Base-by-base conservation (phyloP, 1,284 basidiomycete species). In the Marasmius tenuissimus region DNA sequence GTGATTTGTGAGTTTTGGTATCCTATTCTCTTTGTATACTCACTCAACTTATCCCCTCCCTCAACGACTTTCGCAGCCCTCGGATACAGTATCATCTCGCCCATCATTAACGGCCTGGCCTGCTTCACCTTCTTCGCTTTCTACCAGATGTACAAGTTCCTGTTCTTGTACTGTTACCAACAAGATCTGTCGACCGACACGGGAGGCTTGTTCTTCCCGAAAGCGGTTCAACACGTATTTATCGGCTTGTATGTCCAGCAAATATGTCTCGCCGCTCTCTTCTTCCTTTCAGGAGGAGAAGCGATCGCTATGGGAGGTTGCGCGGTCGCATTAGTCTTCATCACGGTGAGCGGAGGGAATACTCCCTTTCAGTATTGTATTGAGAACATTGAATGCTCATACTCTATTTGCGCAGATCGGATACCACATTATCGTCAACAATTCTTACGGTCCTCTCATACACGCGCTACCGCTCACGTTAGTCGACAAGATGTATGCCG, bases 131-230 rank as follows among this genome's bases (percentile, higher is more conserved):
- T 98, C 81, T 86, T 92, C 74, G 75, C 92, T 48, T 93, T 94
- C 74, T 97, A 92, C 76, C 77, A 87, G 63, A 77, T 94, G 39
- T 96, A 92, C 83, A 98, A 97, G 77, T 97, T 95, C 71, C 83
- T 93, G 33, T 96, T 93, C 82, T 78, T 92, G 53, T 96, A 88
- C 83, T 82, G 85, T 69, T 86, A 90, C 71, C 91, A 95, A 66
- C 89, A 92, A 71, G 87, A 89, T 14, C 76, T 85, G 0, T 77
- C 83, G 3, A 80, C 77, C 57, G 97, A 99, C 67, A 98, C 97
- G 0, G 96, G 95, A 34, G 97, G 97, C 0, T 75, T 93, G 55
- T 98, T 98, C 83, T 98, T 97, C 82, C 96, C 96, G 51, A 94
- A 91, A 75, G 97, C 97, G 1, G 87, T 99, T 50, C 87, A 91